These are phyloP conservation scores for Lepiota brunneoincarnata DNA, from an alignment of 768 basidiomycete genomes.

Conservation along the genomic window DNA sequence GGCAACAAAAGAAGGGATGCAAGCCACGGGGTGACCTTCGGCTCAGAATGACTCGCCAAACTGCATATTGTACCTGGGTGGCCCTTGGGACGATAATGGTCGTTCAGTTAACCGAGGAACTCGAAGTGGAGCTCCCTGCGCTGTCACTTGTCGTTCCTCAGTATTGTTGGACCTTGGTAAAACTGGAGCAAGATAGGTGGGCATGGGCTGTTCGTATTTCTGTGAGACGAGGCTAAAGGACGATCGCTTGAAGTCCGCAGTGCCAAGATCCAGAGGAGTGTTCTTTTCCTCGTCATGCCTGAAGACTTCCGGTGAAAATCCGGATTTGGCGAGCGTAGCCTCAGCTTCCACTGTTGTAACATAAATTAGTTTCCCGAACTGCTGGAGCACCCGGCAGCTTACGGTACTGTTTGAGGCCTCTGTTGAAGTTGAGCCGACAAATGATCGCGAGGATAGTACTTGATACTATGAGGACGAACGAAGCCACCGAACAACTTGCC, in stretches of 20 bases:
- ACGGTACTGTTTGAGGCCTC: slow-evolving; percentile 57
- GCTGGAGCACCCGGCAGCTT: slow-evolving; percentile 19
- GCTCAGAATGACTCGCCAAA: slow-evolving; percentile 1
- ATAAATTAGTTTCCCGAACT: slow-evolving; percentile 13
- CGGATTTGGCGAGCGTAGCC: slow-evolving; percentile 31
- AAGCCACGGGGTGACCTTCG: no score
- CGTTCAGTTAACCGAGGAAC: slow-evolving; percentile 2
- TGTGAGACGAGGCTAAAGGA: not conserved
- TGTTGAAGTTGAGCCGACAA: slow-evolving; percentile 51
- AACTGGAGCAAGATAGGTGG: not conserved
- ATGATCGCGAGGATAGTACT: slow-evolving; percentile 44
- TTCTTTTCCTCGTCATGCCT: slow-evolving; percentile 24
- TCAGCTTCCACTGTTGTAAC: slow-evolving; percentile 34
- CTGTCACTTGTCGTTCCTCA: not conserved
- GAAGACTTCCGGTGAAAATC: slow-evolving; percentile 39
- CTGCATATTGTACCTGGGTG: not conserved
- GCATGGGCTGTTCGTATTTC: slow-evolving; percentile 5
- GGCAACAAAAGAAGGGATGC: no score
- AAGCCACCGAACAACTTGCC: slow-evolving; percentile 40
- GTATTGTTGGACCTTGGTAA: not conserved
- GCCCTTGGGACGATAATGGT: not conserved
- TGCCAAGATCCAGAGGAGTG: slow-evolving; percentile 10
- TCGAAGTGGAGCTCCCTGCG: slow-evolving; percentile 7
- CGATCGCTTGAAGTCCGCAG: slow-evolving; percentile 9
- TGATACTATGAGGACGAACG: slow-evolving; percentile 39